Percentiles rank a stretch among this genome's conserved stretches.
phyloP scores from a whole-genome alignment of 2,329 filamentous ascomycete species.

The Fusarium austroafricanum region DNA sequence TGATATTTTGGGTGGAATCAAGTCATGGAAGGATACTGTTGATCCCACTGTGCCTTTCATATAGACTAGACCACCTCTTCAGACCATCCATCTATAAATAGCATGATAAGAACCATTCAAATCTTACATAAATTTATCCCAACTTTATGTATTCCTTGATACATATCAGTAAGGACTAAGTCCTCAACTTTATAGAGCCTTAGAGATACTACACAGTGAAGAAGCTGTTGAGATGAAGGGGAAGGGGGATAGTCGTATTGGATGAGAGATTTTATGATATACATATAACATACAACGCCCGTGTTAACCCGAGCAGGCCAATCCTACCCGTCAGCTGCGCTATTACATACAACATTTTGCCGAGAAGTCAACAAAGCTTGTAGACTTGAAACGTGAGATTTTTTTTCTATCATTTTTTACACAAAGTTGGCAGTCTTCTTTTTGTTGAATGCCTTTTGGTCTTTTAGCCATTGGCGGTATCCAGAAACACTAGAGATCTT shows the following conservation, averaged over 20 bases:
- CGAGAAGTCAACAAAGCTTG: conserved; percentile 12
- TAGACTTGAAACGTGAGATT: conserved; percentile 2
- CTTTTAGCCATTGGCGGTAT: conserved; percentile 96
- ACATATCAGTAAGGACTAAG: no score
- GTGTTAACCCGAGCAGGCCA: conserved; percentile 31
- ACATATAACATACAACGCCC: conserved; percentile 48
- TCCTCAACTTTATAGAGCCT: no score
- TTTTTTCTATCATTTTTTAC: conserved; percentile 49
- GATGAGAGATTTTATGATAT: conserved; percentile 46
- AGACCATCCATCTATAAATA: no score
- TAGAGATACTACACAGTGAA: neutral
- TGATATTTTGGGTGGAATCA: conserved; percentile 78
- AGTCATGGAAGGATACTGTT: conserved; percentile 77
- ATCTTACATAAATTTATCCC: no score
- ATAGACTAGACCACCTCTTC: conserved; percentile 44
- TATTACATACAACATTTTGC: conserved; percentile 38
- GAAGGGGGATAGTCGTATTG: conserved; percentile 29
- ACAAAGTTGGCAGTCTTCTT: conserved; percentile 81
- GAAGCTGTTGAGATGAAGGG: conserved; percentile 25
- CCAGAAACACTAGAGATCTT: conserved; percentile 94
- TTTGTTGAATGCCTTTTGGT: conserved; percentile 96
- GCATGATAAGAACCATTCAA: no score
- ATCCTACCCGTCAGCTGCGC: conserved; percentile 38
- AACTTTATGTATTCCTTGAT: no score
- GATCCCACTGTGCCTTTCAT: conserved; percentile 68